These are phyloP conservation scores for Phytopythium montanum DNA, from an alignment of 352 stramenopile genomes.

Conservation along the genomic window DNA sequence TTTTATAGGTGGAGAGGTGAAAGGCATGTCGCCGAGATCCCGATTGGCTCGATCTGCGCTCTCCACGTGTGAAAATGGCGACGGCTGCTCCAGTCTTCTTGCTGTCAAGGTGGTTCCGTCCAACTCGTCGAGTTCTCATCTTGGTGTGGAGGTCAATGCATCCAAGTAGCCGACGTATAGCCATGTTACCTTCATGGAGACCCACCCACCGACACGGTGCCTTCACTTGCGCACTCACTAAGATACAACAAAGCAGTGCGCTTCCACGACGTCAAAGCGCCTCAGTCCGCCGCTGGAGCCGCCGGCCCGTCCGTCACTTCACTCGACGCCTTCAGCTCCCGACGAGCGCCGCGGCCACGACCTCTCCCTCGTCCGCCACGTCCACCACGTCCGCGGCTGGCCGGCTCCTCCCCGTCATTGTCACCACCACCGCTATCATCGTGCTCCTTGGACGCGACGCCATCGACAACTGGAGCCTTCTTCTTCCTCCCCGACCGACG, in stretches of 20 bases:
- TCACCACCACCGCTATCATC: constrained; percentile 9
- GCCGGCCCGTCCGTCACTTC: constrained; percentile 4
- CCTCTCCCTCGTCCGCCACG: not conserved
- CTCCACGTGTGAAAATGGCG: constrained; percentile 8
- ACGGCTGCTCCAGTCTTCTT: not conserved
- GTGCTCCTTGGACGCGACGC: not conserved
- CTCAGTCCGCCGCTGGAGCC: not conserved
- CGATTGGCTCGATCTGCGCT: not conserved
- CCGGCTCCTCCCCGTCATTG: constrained; percentile 9
- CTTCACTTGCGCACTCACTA: not conserved
- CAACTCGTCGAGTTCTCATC: not conserved
- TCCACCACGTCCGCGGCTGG: not conserved
- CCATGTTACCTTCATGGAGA: not conserved
- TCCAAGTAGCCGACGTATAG: not conserved
- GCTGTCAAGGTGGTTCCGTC: not conserved
- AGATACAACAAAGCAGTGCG: not conserved
- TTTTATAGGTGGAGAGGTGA: constrained; percentile 6
- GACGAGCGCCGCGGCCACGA: not conserved
- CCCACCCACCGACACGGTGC: not conserved
- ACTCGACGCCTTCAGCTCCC: constrained; percentile 6
- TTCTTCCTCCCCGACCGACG: constrained; percentile 2
- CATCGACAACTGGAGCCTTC: not conserved
- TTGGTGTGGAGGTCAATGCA: not conserved
- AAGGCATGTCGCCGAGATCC: constrained; percentile 1
- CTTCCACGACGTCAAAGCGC: not conserved